phyloP scores from a whole-genome alignment of 2,329 filamentous ascomycete genomes.

The Colletotrichum cereale region DNA sequence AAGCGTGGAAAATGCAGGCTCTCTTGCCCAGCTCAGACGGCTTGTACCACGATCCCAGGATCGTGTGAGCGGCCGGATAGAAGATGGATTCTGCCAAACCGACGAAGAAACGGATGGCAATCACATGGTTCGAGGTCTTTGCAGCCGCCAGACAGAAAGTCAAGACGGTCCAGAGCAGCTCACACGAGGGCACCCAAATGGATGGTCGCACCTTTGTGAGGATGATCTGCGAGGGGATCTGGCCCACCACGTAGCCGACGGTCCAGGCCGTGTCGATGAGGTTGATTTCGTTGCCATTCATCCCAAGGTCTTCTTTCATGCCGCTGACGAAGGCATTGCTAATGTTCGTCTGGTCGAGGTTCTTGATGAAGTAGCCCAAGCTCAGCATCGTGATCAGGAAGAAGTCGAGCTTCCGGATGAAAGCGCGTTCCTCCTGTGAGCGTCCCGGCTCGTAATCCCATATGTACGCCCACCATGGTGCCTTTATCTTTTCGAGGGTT shows the following conservation, averaged over 20 bases:
- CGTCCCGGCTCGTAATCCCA: slow-evolving; percentile 47
- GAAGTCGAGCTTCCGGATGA: slow-evolving; percentile 46
- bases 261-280: slow-evolving; percentile 44
- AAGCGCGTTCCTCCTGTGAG: slow-evolving; percentile 43
- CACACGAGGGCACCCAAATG: slow-evolving; percentile 47
- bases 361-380: slow-evolving; percentile 42
- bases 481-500: not conserved
- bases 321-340: slow-evolving; percentile 46
- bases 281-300: slow-evolving; percentile 47
- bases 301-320: slow-evolving; percentile 46
- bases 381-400: slow-evolving; percentile 41
- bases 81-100: slow-evolving; percentile 56
- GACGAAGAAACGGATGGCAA: slow-evolving; percentile 58
- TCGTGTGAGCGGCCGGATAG: slow-evolving; percentile 46
- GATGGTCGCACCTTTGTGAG: slow-evolving; percentile 47
- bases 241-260: slow-evolving; percentile 44
- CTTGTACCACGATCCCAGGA: slow-evolving; percentile 60
- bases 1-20: slow-evolving; percentile 61
- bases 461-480: slow-evolving; percentile 52
- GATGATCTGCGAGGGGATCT: slow-evolving; percentile 47
- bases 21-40: slow-evolving; percentile 60
- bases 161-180: slow-evolving; percentile 44
- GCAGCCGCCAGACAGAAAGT: slow-evolving; percentile 34
- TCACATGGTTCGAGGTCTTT: slow-evolving; percentile 51
- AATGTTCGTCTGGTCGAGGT: slow-evolving; percentile 46